Conservation (phyloP, 2,329 filamentous ascomycete genomes). For the Colletotrichum sp. region DNA sequence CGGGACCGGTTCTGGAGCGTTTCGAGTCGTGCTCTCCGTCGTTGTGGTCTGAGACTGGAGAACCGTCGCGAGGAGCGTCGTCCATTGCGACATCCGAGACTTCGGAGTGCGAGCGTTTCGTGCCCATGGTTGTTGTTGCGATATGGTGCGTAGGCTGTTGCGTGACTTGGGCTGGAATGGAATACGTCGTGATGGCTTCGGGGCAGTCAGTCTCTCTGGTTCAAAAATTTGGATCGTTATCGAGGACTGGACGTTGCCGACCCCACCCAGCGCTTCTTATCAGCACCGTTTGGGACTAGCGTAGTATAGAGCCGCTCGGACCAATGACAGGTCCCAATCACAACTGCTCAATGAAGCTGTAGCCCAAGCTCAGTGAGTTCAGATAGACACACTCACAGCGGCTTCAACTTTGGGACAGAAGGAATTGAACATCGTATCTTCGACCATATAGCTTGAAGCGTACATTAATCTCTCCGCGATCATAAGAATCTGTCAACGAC, state of each 20-base stretch:
- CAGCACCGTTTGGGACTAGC: slow-evolving; percentile 6
- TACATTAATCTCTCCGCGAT: background rate
- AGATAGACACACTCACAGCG: background rate
- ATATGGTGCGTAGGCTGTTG: background rate
- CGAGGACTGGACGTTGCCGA: background rate
- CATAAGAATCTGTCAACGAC: background rate
- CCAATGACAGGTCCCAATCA: slow-evolving; percentile 18
- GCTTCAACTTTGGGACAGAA: background rate
- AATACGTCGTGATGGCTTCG: background rate
- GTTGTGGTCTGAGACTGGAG: slow-evolving; percentile 17
- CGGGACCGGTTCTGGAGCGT: slow-evolving; percentile 34
- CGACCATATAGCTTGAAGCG: too few species aligned
- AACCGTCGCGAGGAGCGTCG: slow-evolving; percentile 13
- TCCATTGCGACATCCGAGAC: slow-evolving; percentile 5
- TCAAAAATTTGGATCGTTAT: slow-evolving; percentile 26
- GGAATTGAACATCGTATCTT: background rate
- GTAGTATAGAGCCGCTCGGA: background rate
- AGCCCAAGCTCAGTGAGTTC: slow-evolving; percentile 2
- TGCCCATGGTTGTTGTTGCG: slow-evolving; percentile 28
- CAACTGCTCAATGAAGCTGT: slow-evolving; percentile 15
- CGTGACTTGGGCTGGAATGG: background rate
- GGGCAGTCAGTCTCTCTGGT: slow-evolving; percentile 4
- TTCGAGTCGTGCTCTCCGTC: slow-evolving; percentile 31
- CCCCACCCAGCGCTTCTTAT: slow-evolving; percentile 12
- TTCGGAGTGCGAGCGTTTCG: slow-evolving; percentile 32